Conservation (phyloP, 2,329 filamentous ascomycete genomes). For the Cladobotryum mycophilum region DNA sequence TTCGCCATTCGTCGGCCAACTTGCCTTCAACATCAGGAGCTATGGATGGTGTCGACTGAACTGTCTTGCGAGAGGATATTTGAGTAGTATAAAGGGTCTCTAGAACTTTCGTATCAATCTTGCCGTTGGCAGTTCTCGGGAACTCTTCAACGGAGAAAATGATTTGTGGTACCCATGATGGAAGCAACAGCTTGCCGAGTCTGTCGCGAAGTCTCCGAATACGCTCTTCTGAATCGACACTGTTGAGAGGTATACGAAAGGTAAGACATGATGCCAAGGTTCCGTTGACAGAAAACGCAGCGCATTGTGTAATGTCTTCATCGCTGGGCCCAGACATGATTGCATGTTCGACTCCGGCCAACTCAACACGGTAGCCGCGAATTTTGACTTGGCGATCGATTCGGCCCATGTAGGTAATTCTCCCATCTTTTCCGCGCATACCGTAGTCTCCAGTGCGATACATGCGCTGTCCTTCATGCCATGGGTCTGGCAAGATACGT, state of each 20-base stretch:
- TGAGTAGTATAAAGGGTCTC: background rate
- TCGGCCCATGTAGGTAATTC: conserved; percentile 1
- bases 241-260: background rate
- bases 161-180: conserved; percentile 8
- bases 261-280: conserved; percentile 1
- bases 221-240: background rate
- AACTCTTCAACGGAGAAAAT: conserved; percentile 1
- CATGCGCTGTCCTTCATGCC: background rate
- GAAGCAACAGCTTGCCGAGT: background rate
- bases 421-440: background rate
- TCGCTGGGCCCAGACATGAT: background rate
- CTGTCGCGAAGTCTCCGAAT: background rate
- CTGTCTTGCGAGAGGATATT: background rate
- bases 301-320: background rate
- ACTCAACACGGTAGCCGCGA: conserved; percentile 11
- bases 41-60: background rate
- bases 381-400: conserved; percentile 10
- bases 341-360: conserved; percentile 5
- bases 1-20: conserved; percentile 1
- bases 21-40: background rate
- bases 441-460: conserved; percentile 9
- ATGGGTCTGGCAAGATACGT: conserved; percentile 2
- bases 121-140: conserved; percentile 7
- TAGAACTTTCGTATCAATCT: conserved; percentile 2
- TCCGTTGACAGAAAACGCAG: conserved; percentile 4